Percentiles rank a stretch among this genome's conserved stretches.
Evolutionary conservation across 1,284 basidiomycete genomes (phyloP).

Genomic region (Microbotryum violaceum): DNA sequence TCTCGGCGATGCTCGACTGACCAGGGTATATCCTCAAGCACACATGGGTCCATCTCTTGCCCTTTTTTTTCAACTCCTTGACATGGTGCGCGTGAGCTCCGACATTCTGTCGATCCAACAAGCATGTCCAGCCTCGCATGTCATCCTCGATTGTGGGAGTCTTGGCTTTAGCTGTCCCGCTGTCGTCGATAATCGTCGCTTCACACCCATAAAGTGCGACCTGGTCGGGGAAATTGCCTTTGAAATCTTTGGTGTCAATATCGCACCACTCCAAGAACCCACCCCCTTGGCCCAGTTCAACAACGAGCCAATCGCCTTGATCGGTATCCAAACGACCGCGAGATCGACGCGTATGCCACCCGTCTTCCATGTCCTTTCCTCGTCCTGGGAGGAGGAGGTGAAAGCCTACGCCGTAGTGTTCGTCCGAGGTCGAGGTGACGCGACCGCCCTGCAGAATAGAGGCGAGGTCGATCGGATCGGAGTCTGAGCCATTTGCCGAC

Average conservation of each 20-base stretch:
- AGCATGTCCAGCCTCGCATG: conserved; percentile 54
- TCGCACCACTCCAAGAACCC: conserved; percentile 71
- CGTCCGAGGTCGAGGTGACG: conserved; percentile 63
- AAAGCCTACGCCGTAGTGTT: conserved; percentile 86
- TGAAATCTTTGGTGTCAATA: conserved; percentile 91
- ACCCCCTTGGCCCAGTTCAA: conserved; percentile 57
- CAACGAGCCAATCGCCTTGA: conserved; percentile 84
- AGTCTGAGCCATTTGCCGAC: conserved; percentile 6
- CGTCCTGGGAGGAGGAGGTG: conserved; percentile 88
- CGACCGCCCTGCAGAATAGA: conserved; percentile 83
- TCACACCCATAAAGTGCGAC: neutral
- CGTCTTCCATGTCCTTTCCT: conserved; percentile 81
- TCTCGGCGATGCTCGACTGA: conserved; percentile 27
- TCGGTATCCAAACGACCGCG: conserved; percentile 51
- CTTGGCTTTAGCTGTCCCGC: conserved; percentile 39
- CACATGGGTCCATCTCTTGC: conserved; percentile 67
- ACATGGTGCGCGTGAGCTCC: conserved; percentile 86
- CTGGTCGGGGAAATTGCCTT: conserved; percentile 84
- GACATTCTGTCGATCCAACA: conserved; percentile 69
- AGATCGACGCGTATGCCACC: conserved; percentile 95
- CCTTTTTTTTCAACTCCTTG: conserved; percentile 57
- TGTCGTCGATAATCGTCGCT: conserved; percentile 4
- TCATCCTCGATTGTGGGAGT: conserved; percentile 26
- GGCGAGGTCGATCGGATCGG: conserved; percentile 66
- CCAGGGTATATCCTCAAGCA: conserved; percentile 80